A percentile compares a stretch with the other conserved stretches of the same genome.
These are phyloP conservation scores for Drechslerella dactyloides DNA, from an alignment of 2,329 filamentous ascomycete genomes.

Conservation along the genomic window DNA sequence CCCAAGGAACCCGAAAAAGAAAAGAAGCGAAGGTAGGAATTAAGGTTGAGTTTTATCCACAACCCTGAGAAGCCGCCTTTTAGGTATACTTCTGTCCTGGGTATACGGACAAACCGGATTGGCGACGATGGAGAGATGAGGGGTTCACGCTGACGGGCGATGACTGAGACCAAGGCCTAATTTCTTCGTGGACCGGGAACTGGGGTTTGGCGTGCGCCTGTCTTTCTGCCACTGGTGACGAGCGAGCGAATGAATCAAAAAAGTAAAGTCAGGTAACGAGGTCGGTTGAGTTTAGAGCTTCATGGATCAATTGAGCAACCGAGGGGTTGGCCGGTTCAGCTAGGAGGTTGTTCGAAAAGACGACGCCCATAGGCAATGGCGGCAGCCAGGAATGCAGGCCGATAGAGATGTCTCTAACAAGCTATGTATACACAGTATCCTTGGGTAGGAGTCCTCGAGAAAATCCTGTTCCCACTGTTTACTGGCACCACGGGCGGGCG, in stretches of 20 bases:
- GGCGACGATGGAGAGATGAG: constrained; percentile 38
- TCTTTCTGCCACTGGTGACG: neutral
- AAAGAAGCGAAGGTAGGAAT: constrained; percentile 34
- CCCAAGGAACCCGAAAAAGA: constrained; percentile 14
- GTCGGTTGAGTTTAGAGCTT: neutral
- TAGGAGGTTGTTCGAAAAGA: constrained; percentile 26
- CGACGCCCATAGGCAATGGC: constrained; percentile 5
- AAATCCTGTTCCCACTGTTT: too few relatives aligned
- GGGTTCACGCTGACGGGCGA: constrained; percentile 21
- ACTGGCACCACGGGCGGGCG: too few relatives aligned
- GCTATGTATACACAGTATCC: too few relatives aligned
- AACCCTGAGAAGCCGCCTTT: constrained; percentile 17
- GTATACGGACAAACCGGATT: constrained; percentile 30
- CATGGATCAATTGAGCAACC: constrained; percentile 20
- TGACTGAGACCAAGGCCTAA: constrained; percentile 29
- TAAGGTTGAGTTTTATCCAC: constrained; percentile 48
- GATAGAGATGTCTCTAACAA: constrained; percentile 34
- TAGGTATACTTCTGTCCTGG: constrained; percentile 18
- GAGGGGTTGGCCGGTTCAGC: constrained; percentile 31
- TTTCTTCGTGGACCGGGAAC: constrained; percentile 33
- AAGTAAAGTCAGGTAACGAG: too few relatives aligned
- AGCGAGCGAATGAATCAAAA: neutral
- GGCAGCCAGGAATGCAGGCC: constrained; percentile 38
- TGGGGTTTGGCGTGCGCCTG: constrained; percentile 27
- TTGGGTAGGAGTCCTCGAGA: neutral